phyloP scores from a whole-genome alignment of 2,329 filamentous ascomycete genomes.

The Aspergillus novofumigatus region DNA sequence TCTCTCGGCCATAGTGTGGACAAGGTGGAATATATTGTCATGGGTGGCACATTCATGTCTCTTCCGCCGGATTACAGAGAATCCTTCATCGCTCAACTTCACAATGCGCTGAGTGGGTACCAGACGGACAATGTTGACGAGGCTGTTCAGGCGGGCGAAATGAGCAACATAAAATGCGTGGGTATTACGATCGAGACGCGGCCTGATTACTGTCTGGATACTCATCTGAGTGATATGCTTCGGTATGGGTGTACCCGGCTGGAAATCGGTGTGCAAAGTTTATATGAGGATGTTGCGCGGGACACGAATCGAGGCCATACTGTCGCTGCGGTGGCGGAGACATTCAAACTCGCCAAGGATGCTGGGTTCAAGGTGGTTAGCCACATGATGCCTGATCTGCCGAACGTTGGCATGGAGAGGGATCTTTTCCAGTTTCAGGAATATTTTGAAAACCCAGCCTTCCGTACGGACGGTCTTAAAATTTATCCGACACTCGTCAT shows the following conservation, averaged over 20 bases:
- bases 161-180: constrained; percentile 96
- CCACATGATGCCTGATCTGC: constrained; percentile 99
- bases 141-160: constrained; percentile 87
- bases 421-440: constrained; percentile 96
- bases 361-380: constrained; percentile 98
- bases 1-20: constrained; percentile 94
- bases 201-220: constrained; percentile 92
- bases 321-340: constrained; percentile 90
- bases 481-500: constrained; percentile 98
- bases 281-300: constrained; percentile 97
- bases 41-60: constrained; percentile 99
- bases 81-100: constrained; percentile 88
- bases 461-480: constrained; percentile 93
- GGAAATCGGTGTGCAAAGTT: constrained; percentile 90
- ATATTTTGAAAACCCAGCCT: constrained; percentile 95
- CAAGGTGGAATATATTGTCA: constrained; percentile 99
- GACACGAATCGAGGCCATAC: constrained; percentile 97
- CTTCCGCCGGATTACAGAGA: constrained; percentile 83
- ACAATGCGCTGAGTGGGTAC: constrained; percentile 95
- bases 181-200: constrained; percentile 98
- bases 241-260: constrained; percentile 95
- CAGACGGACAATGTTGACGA: constrained; percentile 93
- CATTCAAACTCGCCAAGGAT: constrained; percentile 95
- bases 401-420: constrained; percentile 97
- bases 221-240: constrained; percentile 93